phyloP scores from a whole-genome alignment of 257 asterid genomes.

The Dorcoceras hygrometricum region DNA sequence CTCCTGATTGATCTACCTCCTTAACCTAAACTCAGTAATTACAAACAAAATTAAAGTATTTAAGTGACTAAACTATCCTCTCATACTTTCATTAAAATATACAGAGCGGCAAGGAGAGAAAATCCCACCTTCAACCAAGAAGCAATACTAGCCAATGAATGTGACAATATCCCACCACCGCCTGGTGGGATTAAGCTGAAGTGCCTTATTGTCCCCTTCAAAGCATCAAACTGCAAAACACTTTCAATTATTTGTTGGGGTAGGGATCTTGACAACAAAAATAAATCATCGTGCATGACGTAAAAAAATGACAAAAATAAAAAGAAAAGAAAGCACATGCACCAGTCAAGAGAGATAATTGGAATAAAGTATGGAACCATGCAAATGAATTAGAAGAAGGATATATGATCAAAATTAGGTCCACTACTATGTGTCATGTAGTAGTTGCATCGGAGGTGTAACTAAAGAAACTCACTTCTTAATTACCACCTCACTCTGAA shows the following conservation, averaged over 20 bases:
- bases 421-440: too few relatives aligned
- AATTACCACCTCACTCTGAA: too few relatives aligned
- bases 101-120: slow-evolving; percentile 1
- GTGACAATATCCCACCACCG: slow-evolving; percentile 88
- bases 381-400: too few relatives aligned
- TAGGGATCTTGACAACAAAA: background rate
- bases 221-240: slow-evolving; percentile 66
- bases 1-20: slow-evolving; percentile 76
- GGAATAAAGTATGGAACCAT: too few relatives aligned
- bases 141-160: slow-evolving; percentile 77
- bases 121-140: slow-evolving; percentile 75
- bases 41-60: background rate
- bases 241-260: slow-evolving; percentile 19
- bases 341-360: slow-evolving; percentile 6
- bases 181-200: slow-evolving; percentile 80
- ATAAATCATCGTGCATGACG: background rate
- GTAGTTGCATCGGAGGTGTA: too few relatives aligned
- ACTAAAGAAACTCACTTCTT: too few relatives aligned
- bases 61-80: background rate
- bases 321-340: slow-evolving; percentile 1
- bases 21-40: slow-evolving; percentile 46
- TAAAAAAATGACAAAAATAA: background rate
- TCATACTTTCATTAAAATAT: background rate
- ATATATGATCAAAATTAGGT: too few relatives aligned
- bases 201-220: slow-evolving; percentile 81